These are phyloP conservation scores for Botryotinia globosa DNA, from an alignment of 2,329 filamentous ascomycete genomes.

Conservation along the genomic window DNA sequence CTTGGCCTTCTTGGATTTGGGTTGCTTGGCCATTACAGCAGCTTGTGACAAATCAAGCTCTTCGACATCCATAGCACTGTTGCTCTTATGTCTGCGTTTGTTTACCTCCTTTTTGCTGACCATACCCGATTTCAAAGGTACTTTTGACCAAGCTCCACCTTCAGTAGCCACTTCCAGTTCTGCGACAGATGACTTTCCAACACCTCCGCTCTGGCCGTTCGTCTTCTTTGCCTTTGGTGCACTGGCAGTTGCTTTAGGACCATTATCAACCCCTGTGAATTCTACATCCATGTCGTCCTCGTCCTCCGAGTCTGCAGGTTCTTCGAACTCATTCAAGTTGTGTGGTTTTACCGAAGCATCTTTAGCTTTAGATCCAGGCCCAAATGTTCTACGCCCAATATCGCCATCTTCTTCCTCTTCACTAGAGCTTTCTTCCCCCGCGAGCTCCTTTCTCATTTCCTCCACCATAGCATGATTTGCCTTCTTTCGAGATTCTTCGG, in stretches of 20 bases:
- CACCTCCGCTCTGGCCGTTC: constrained; percentile 20
- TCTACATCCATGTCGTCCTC: constrained; percentile 40
- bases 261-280: constrained; percentile 25
- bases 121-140: constrained; percentile 26
- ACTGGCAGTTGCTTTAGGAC: not conserved
- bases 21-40: constrained; percentile 35
- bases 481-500: constrained; percentile 73
- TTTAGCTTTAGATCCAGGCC: constrained; percentile 47
- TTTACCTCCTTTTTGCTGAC: constrained; percentile 35
- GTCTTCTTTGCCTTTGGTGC: constrained; percentile 21
- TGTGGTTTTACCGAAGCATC: constrained; percentile 36
- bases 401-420: constrained; percentile 53
- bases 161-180: constrained; percentile 25
- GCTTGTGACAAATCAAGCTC: constrained; percentile 38
- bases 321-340: constrained; percentile 56
- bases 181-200: not conserved
- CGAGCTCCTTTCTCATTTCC: constrained; percentile 68
- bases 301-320: constrained; percentile 51
- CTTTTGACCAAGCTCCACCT: constrained; percentile 40
- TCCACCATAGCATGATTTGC: constrained; percentile 75
- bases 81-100: constrained; percentile 37
- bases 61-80: constrained; percentile 36
- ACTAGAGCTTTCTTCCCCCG: constrained; percentile 58
- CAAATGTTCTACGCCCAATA: constrained; percentile 69
- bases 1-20: constrained; percentile 29